Conservation (phyloP, 1,284 basidiomycete species). For the Cryptococcus amylolentus region DNA sequence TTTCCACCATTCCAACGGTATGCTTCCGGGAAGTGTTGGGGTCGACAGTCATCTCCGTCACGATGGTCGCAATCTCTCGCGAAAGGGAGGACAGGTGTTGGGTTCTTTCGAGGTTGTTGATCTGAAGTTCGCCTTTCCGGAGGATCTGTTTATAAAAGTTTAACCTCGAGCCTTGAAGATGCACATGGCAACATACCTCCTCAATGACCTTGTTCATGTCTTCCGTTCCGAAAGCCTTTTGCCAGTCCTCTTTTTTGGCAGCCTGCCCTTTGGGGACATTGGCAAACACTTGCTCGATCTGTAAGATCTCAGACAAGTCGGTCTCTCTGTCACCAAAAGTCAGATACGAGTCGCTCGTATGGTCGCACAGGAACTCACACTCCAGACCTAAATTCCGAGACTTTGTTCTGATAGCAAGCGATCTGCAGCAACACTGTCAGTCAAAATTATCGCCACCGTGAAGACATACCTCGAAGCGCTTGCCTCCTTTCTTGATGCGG, state of each 20-base stretch:
- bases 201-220: constrained; percentile 72
- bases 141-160: constrained; percentile 62
- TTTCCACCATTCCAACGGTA: constrained; percentile 94
- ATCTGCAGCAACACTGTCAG: constrained; percentile 56
- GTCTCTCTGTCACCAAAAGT: constrained; percentile 63
- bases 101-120: constrained; percentile 93
- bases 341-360: constrained; percentile 3
- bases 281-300: constrained; percentile 92
- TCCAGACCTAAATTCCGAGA: constrained; percentile 90
- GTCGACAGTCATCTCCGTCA: constrained; percentile 93
- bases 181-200: constrained; percentile 58
- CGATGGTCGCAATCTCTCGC: constrained; percentile 88
- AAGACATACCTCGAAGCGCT: constrained; percentile 81
- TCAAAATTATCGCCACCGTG: neutral
- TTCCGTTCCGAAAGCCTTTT: constrained; percentile 83
- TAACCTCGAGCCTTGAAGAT: neutral
- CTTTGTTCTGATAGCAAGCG: constrained; percentile 99
- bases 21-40: constrained; percentile 84
- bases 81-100: constrained; percentile 80
- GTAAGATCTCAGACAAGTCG: constrained; percentile 90
- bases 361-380: constrained; percentile 58
- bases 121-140: constrained; percentile 93
- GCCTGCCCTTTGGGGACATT: constrained; percentile 97
- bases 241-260: constrained; percentile 81
- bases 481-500: constrained; percentile 91